Percentiles rank a stretch among this genome's conserved stretches.
Conservation (phyloP, 345 rosid genomes). For the Salix viminalis region DNA sequence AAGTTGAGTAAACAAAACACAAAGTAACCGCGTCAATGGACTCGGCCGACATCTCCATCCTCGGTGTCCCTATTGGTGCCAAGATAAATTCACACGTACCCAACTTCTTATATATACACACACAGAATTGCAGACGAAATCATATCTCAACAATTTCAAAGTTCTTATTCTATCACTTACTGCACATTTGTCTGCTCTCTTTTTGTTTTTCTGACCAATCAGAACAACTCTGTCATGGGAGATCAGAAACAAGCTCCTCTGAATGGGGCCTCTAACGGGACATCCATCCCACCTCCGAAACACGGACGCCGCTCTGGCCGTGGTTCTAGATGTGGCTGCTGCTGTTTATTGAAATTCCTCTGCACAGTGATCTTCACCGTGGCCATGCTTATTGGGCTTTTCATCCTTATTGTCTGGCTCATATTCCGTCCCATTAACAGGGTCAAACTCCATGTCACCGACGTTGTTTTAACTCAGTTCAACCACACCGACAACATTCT, state of each 20-base stretch:
- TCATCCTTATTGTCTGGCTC: slow-evolving; percentile 39
- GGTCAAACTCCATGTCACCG: slow-evolving; percentile 39
- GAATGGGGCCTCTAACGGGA: slow-evolving; percentile 72
- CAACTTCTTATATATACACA: neutral
- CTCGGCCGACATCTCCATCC: neutral
- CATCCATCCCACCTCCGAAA: slow-evolving; percentile 50
- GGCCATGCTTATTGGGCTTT: slow-evolving; percentile 33
- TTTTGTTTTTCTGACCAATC: neutral
- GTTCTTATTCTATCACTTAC: neutral
- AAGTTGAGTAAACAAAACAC: neutral
- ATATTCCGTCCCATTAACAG: slow-evolving; percentile 35
- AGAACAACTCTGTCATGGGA: slow-evolving; percentile 28
- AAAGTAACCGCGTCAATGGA: slow-evolving; percentile 32
- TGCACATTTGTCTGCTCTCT: neutral
- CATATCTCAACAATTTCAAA: neutral
- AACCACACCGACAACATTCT: slow-evolving; percentile 28
- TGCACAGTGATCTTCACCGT: slow-evolving; percentile 37
- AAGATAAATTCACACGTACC: neutral
- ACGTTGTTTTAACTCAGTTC: slow-evolving; percentile 35
- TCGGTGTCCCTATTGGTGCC: neutral
- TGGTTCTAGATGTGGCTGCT: slow-evolving; percentile 41
- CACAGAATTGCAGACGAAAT: neutral
- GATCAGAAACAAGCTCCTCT: slow-evolving; percentile 43
- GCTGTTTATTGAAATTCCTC: slow-evolving; percentile 55
- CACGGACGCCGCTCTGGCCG: slow-evolving; percentile 49